Conservation (phyloP, 495 filamentous ascomycete genomes). For the Tuber magnatum region DNA sequence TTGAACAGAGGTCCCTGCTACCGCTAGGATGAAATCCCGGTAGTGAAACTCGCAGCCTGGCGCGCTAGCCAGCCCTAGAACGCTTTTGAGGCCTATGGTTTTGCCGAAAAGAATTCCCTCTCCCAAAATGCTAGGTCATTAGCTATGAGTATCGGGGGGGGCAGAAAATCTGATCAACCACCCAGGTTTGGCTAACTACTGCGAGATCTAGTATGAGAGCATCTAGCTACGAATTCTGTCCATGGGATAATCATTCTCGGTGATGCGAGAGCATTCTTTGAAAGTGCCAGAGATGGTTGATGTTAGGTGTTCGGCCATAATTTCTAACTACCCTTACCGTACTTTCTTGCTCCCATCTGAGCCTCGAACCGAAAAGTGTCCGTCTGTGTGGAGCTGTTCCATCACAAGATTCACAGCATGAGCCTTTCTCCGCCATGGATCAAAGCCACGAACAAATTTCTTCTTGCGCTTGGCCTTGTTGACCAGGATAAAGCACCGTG, state of each 20-base stretch:
- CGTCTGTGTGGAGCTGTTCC: neutral
- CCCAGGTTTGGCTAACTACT: too few species aligned
- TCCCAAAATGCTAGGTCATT: too few species aligned
- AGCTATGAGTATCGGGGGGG: too few species aligned
- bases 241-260: neutral
- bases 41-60: too few species aligned
- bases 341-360: too few species aligned
- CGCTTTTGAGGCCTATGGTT: too few species aligned
- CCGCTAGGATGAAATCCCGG: too few species aligned
- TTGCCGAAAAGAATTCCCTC: too few species aligned
- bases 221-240: neutral
- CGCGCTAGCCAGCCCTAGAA: too few species aligned
- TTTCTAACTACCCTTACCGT: neutral
- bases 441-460: neutral
- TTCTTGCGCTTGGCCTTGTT: neutral
- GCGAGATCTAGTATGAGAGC: neutral
- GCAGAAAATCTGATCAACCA: too few species aligned
- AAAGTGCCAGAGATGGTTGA: neutral
- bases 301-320: neutral
- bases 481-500: neutral
- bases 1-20: too few species aligned
- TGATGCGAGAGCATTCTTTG: neutral
- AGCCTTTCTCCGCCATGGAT: neutral
- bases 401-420: neutral
- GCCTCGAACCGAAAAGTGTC: neutral